Percentiles rank a stretch among this genome's conserved stretches.
Conservation (phyloP, 148 eudicot species). For the Simmondsia chinensis region DNA sequence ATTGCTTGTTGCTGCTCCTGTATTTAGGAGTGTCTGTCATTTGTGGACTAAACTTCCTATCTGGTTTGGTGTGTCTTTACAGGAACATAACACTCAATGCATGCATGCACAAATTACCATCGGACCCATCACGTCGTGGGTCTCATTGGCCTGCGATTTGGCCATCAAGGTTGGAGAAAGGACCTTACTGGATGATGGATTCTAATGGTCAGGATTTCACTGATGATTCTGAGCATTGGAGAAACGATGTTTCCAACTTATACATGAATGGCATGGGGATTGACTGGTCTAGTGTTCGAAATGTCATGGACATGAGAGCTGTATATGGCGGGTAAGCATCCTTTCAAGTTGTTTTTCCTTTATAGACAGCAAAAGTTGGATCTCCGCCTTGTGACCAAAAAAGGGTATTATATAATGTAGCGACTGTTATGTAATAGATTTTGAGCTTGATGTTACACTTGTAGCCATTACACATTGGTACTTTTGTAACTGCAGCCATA, state of each 20-base stretch:
- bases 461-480: no score
- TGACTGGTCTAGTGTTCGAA: constrained; percentile 49
- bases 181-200: constrained; percentile 50
- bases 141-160: constrained; percentile 53
- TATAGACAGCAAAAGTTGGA: no score
- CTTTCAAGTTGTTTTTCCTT: no score
- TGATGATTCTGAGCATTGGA: constrained; percentile 49
- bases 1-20: no score
- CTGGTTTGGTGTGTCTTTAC: no score
- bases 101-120: constrained; percentile 55
- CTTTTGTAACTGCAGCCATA: no score
- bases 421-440: no score
- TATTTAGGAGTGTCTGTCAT: no score
- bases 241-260: constrained; percentile 40
- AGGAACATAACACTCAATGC: constrained; percentile 57
- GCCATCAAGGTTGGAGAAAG: constrained; percentile 36
- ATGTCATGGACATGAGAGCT: constrained; percentile 67
- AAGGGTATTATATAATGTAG: no score
- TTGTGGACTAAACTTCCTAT: no score
- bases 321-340: constrained; percentile 63
- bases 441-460: no score
- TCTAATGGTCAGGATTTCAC: constrained; percentile 45
- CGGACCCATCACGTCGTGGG: constrained; percentile 32
- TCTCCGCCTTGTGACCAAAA: no score
- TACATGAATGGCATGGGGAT: constrained; percentile 45